phyloP scores from a whole-genome alignment of 2,329 filamentous ascomycete species.

The Sclerotinia sclerotiorum region DNA sequence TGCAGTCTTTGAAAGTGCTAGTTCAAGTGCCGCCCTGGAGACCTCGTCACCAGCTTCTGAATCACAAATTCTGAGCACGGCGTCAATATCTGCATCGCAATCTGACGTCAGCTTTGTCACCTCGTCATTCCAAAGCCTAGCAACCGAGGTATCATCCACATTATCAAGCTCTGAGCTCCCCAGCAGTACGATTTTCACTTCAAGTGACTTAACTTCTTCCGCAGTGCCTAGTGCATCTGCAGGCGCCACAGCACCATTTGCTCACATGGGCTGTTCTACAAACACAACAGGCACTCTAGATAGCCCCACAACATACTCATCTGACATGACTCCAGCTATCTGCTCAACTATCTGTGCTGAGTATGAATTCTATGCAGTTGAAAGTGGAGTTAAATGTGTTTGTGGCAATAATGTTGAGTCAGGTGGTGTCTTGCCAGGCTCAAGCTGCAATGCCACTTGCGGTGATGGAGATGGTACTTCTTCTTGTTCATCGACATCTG shows the following conservation, averaged over 20 bases:
- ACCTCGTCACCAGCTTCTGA: not conserved
- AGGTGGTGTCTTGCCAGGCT: not conserved
- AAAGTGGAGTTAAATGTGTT: slow-evolving; percentile 15
- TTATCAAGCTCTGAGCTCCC: not conserved
- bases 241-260: slow-evolving; percentile 1
- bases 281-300: slow-evolving; percentile 15
- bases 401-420: slow-evolving; percentile 10
- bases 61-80: not conserved
- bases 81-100: not conserved
- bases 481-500: not conserved
- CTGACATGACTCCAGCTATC: slow-evolving; percentile 5
- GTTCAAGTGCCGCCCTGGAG: not conserved
- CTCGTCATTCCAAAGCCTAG: not conserved
- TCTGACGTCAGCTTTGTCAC: not conserved
- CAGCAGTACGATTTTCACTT: not conserved
- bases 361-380: slow-evolving; percentile 20
- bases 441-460: slow-evolving; percentile 18
- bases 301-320: slow-evolving; percentile 9
- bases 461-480: slow-evolving; percentile 15
- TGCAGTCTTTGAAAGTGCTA: not conserved
- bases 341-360: slow-evolving; percentile 14
- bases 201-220: not conserved
- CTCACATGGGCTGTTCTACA: slow-evolving; percentile 19
- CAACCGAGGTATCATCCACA: not conserved
- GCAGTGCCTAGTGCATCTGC: slow-evolving; percentile 1